Evolutionary conservation across 75 land plant genomes (phyloP).

Genomic region (Pinus tabuliformis): DNA sequence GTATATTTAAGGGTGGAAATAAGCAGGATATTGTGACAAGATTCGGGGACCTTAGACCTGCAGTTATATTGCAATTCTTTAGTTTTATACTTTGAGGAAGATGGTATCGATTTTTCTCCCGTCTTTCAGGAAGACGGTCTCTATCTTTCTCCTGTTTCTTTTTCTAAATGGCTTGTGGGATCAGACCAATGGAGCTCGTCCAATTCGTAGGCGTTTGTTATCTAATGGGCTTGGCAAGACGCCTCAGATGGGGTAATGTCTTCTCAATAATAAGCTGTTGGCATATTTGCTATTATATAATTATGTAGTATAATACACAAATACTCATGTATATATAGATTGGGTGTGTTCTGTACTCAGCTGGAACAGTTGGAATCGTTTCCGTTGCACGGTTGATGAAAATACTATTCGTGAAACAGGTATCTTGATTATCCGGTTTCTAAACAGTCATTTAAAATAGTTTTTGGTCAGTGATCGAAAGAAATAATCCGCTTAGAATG

Average conservation of each 20-base stretch:
- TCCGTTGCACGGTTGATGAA: slow-evolving; percentile 62
- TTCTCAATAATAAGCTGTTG: neutral
- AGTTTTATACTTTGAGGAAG: too few species aligned
- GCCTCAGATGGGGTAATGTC: slow-evolving; percentile 81
- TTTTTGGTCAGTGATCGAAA: neutral
- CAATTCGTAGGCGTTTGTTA: too few species aligned
- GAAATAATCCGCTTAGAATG: neutral
- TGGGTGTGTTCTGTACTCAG: slow-evolving; percentile 24
- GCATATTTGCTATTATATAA: neutral
- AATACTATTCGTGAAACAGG: slow-evolving; percentile 67
- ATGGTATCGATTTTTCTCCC: too few species aligned
- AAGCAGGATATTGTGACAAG: too few species aligned
- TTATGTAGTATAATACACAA: neutral
- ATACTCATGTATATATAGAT: neutral
- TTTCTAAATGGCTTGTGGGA: too few species aligned
- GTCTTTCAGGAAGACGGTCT: too few species aligned
- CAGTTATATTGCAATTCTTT: too few species aligned
- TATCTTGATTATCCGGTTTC: slow-evolving; percentile 4
- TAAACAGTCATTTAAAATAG: neutral
- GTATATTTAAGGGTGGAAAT: too few species aligned
- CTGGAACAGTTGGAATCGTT: slow-evolving; percentile 95
- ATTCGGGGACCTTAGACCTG: too few species aligned
- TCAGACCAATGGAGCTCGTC: too few species aligned
- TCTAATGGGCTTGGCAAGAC: slow-evolving; percentile 59
- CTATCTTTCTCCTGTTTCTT: too few species aligned